phyloP scores from a whole-genome alignment of 495 filamentous ascomycete species.

The Cercophora samala region DNA sequence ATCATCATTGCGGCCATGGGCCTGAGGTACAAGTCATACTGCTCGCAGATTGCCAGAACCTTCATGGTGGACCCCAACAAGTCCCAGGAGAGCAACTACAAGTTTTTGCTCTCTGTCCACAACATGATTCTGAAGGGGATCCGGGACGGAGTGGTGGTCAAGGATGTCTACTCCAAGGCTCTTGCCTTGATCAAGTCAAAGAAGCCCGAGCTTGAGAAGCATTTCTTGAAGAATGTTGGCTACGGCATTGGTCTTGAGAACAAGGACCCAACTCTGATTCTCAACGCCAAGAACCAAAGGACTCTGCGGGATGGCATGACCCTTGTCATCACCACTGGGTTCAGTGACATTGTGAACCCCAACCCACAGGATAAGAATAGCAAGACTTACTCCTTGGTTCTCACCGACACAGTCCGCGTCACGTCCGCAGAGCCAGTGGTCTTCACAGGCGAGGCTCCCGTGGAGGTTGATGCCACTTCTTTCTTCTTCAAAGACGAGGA shows the following conservation, averaged over 20 bases:
- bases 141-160: conserved; percentile 78
- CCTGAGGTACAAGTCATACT: conserved; percentile 90
- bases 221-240: conserved; percentile 87
- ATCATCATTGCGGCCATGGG: conserved; percentile 91
- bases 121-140: conserved; percentile 84
- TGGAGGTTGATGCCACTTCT: conserved; percentile 84
- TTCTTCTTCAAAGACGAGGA: conserved; percentile 97
- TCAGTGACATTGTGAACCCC: conserved; percentile 81
- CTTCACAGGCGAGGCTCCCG: conserved; percentile 88
- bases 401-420: conserved; percentile 91
- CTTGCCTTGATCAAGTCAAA: conserved; percentile 71
- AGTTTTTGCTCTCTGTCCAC: conserved; percentile 80
- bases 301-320: conserved; percentile 95
- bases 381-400: conserved; percentile 79
- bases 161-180: conserved; percentile 91
- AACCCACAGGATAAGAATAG: conserved; percentile 81
- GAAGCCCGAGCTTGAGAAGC: conserved; percentile 89
- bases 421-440: conserved; percentile 70
- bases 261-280: conserved; percentile 71
- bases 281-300: conserved; percentile 80
- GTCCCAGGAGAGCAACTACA: conserved; percentile 89
- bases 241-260: conserved; percentile 90
- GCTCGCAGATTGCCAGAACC: conserved; percentile 82
- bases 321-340: conserved; percentile 78
- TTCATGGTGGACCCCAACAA: conserved; percentile 97